A percentile compares a stretch with the other conserved stretches of the same genome.
phyloP scores from a whole-genome alignment of 2,329 filamentous ascomycete species.

The Sarocladium strictum region DNA sequence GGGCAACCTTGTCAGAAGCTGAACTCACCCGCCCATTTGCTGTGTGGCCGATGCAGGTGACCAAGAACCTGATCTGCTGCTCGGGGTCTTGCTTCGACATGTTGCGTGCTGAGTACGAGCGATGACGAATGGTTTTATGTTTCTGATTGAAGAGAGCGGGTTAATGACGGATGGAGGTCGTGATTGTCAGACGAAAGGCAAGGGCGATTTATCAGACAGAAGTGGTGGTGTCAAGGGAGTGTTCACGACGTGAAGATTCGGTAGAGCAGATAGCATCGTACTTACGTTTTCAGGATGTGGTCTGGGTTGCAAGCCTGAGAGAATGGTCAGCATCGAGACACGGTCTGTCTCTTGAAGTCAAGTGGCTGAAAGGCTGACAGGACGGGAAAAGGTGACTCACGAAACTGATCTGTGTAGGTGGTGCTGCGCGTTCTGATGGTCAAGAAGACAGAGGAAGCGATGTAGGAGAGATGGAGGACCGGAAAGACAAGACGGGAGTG shows the following conservation, averaged over 20 bases:
- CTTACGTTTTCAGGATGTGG: too few species aligned
- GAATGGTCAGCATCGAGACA: not conserved
- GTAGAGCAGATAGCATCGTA: too few species aligned
- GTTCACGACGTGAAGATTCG: too few species aligned
- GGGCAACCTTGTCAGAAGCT: not conserved
- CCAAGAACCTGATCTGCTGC: conserved; percentile 57
- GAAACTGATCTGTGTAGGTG: not conserved
- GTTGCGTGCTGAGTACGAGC: not conserved
- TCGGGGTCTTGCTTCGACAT: conserved; percentile 31
- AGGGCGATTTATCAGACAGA: too few species aligned
- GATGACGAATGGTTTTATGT: too few species aligned
- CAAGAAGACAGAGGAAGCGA: not conserved
- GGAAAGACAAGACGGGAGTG: not conserved
- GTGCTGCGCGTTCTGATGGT: not conserved
- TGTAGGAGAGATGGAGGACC: not conserved
- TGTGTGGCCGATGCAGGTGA: conserved; percentile 58
- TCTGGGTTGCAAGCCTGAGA: not conserved
- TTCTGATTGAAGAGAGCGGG: not conserved
- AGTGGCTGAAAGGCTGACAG: not conserved
- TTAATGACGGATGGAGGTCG: not conserved
- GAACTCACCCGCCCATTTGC: conserved; percentile 51
- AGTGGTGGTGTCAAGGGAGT: too few species aligned
- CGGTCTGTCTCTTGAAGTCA: not conserved
- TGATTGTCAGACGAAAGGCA: not conserved
- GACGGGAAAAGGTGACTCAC: not conserved